These are phyloP conservation scores for Aleurites moluccanus DNA, from an alignment of 441 rosid species.

Conservation along the genomic window DNA sequence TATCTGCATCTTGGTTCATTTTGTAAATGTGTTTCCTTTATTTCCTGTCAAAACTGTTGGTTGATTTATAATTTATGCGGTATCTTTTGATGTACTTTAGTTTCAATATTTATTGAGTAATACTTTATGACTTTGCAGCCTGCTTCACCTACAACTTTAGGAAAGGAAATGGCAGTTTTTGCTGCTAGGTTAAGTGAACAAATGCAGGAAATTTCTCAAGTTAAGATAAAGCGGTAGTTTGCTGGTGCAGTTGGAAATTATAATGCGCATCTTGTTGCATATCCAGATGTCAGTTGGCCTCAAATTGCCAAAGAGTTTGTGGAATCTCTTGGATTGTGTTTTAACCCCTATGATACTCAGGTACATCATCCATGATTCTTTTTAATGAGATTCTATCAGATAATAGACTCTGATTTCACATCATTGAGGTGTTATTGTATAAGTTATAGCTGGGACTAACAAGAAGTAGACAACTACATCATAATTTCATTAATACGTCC, in stretches of 20 bases:
- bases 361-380: conserved; percentile 28
- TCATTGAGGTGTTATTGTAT: background rate
- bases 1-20: conserved; percentile 2
- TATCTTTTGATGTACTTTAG: too few relatives aligned
- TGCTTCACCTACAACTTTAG: conserved; percentile 93
- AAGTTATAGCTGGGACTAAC: background rate
- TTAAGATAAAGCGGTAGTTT: conserved; percentile 83
- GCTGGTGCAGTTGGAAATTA: conserved; percentile 98
- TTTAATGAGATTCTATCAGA: background rate
- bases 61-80: conserved; percentile 1
- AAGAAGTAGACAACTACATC: background rate
- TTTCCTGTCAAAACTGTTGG: conserved; percentile 3
- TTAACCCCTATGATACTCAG: conserved; percentile 94
- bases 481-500: background rate
- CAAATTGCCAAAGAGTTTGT: conserved; percentile 79
- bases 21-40: background rate
- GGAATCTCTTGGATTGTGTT: conserved; percentile 74
- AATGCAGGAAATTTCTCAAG: conserved; percentile 66
- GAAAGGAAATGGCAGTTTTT: conserved; percentile 94
- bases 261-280: conserved; percentile 86
- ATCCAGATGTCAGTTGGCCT: conserved; percentile 78
- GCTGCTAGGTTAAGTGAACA: conserved; percentile 80
- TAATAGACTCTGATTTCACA: background rate
- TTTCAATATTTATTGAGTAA: too few relatives aligned
- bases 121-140: conserved; percentile 65